Evolutionary conservation across 257 asterid species (phyloP), one percentile per base, ranked within the genome.

Genomic region (Solanum stenotomum): DNA sequence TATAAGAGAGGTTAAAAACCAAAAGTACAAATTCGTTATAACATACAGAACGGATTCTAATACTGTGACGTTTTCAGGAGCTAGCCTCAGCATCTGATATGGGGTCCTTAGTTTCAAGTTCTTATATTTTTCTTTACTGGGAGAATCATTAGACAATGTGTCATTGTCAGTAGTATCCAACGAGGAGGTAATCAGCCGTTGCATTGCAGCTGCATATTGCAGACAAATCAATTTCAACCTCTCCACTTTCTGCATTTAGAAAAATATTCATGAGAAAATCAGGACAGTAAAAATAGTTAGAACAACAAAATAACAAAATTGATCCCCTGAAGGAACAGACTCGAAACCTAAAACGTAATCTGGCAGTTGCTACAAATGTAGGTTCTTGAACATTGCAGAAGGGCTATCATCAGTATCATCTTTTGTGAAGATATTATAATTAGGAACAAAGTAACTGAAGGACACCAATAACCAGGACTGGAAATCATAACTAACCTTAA

Each of bases 201-300:
- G 99, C 38, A 94, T 94, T 65, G 99, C 99, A 74, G 96, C 93
- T 83, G 99, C 98, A 89, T 96, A 95, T 92, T 94, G 99, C 89
- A 97, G 96, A 93, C 99, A 97, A 85, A 96, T 93, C 72, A 89
- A 86, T 90, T 97, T 94, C 94, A 97, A 94, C 89, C 91, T 95
- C 95, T 96, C 99, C 93, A 96, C 94, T 91, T 95, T 97, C 99
- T 96, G 97, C 94, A 88, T 14, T 63, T 42, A 91, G 56, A 61
- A 74, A 89, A 88, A 87, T 44, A 85, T 83, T 56, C 76, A 89
- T 87, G 85, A 18, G 78, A 88, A 81, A 81, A 10, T n/a, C 63
- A 89, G 83, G 86, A 72, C 34, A 78, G 25, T 14, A 25, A 40
- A 77, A 40, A 78, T 42, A 42, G n/a, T 44, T 42, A 6, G n/a